Base-by-base conservation (phyloP, 1,284 basidiomycete species). In the Cystobasidium slooffiae region DNA sequence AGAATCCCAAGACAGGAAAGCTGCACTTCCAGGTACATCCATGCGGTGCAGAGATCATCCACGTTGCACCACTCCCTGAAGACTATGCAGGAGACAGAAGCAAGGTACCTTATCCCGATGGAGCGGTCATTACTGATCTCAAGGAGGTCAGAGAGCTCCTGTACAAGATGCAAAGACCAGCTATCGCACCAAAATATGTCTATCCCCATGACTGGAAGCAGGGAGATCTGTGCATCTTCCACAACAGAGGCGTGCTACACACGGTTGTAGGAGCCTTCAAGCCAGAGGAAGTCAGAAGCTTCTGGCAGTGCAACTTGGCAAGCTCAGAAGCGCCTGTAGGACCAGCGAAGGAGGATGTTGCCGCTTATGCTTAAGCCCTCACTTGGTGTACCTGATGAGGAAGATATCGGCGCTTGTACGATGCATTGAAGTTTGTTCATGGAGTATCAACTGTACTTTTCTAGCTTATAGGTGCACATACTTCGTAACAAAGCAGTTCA, bases 121-220 rank as follows among this genome's bases (percentile, higher is more conserved):
- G 92, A 37, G 89, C 86, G 1, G 86, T 87, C 77, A 78, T 94
- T 72, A 89, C 83, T 1, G 88, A 93, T 79, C 83, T 93, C 44
- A 85, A 86, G 77, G 84, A 88, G 75, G 90, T 91, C 2, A 85
- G 92, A n/a, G 88, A 87, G 9, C 78, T 91, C 14, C 80, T 93
- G 46, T 92, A 93, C 83, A 86, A 85, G 81, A 89, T 93, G 85
- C 91, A 94, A 81, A 83, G 91, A 10, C 91, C 91, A 0, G 91
- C 88, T 7, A 93, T 94, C 76, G 87, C 88, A 0, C 52, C 68
- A 18, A 73, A 82, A 75, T 76, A 80, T 37, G 80, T 83, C 47
- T 84, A 83, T 78, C 78, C 82, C 6, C 83, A 84, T 75, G 84
- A 91, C 80, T 92, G 86, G 88, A 83, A 85, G 49, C 86, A 87